Evolutionary conservation across 495 filamentous ascomycete species (phyloP).

Genomic region (Neurospora sp.): DNA sequence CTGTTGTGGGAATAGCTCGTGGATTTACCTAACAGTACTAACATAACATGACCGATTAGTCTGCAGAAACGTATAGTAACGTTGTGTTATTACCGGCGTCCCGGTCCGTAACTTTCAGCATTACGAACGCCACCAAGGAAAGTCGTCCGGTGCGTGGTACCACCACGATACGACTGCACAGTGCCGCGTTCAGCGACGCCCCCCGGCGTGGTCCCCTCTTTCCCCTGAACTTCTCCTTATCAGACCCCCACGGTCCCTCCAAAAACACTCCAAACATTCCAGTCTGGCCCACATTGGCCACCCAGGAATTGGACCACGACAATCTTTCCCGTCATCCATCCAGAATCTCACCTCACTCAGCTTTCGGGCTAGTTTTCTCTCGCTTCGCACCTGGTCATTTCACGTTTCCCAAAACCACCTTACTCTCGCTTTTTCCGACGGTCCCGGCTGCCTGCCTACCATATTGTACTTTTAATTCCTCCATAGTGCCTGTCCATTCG

Average conservation of each 20-base stretch:
- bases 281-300: not conserved
- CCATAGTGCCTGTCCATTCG: not conserved
- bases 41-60: not conserved
- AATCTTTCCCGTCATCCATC: not conserved
- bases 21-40: not conserved
- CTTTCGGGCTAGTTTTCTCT: constrained; percentile 18
- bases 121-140: not conserved
- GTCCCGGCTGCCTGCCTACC: not conserved
- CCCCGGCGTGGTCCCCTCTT: not conserved
- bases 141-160: not conserved
- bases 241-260: not conserved
- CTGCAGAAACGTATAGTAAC: not conserved
- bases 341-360: constrained; percentile 14
- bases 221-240: not conserved
- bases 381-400: constrained; percentile 9
- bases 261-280: not conserved
- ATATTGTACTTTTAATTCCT: not conserved
- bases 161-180: not conserved
- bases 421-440: constrained; percentile 14
- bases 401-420: not conserved
- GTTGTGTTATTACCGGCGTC: not conserved
- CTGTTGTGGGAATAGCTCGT: not conserved
- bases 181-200: not conserved
- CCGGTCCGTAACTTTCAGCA: not conserved
- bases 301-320: not conserved